These are phyloP conservation scores for Lachancea quebecensis DNA, from an alignment of 805 yeast genomes.

Conservation along the genomic window DNA sequence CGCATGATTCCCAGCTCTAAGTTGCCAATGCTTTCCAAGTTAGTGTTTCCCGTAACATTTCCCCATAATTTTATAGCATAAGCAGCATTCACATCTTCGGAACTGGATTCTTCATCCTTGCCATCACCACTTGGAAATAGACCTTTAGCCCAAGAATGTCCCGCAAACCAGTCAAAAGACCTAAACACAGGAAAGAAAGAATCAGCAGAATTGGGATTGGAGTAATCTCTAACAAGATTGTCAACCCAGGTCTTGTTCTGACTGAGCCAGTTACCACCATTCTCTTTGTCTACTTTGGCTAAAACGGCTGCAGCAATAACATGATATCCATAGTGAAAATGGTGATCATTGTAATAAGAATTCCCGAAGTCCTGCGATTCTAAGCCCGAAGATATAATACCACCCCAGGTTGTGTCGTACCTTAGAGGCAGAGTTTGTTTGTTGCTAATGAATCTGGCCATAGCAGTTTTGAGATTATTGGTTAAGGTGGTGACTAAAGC, in stretches of 20 bases:
- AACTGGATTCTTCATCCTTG: constrained; percentile 65
- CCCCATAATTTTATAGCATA: constrained; percentile 67
- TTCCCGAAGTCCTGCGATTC: constrained; percentile 63
- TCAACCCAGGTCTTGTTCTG: constrained; percentile 47
- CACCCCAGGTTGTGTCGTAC: constrained; percentile 76
- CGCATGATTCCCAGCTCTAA: constrained; percentile 55
- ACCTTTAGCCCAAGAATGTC: constrained; percentile 78
- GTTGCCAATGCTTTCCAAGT: constrained; percentile 48
- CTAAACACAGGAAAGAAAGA: constrained; percentile 57
- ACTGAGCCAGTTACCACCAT: constrained; percentile 44
- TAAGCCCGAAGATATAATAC: constrained; percentile 63
- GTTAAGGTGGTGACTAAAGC: constrained; percentile 45
- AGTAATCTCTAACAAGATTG: constrained; percentile 57
- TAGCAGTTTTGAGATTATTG: constrained; percentile 56
- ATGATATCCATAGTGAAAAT: constrained; percentile 71
- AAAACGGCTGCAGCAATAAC: constrained; percentile 63
- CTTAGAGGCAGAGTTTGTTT: constrained; percentile 64
- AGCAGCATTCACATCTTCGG: constrained; percentile 68
- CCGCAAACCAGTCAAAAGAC: constrained; percentile 68
- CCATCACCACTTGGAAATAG: constrained; percentile 67
- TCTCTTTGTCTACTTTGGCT: constrained; percentile 45
- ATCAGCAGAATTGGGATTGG: constrained; percentile 52
- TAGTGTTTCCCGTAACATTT: constrained; percentile 42
- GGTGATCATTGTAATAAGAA: constrained; percentile 67
- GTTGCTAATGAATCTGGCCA: constrained; percentile 63